phyloP scores from a whole-genome alignment of 331 rosid genomes.

The Quercus phellos region DNA sequence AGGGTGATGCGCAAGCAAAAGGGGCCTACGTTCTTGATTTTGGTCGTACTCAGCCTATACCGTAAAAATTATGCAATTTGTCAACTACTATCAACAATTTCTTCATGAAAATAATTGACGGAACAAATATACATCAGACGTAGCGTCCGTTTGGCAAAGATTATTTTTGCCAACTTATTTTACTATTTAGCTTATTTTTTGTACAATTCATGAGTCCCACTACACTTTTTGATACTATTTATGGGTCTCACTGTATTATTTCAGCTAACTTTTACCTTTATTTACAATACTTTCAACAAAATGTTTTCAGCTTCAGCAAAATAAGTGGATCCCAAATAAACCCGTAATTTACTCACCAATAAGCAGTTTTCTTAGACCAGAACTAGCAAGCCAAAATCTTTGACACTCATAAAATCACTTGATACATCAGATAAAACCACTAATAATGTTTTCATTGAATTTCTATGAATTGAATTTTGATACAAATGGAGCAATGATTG shows the following conservation, averaged over 20 bases:
- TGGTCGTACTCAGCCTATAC: neutral
- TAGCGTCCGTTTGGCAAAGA: too few relatives aligned
- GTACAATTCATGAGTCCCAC: too few relatives aligned
- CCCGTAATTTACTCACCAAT: neutral
- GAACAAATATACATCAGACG: neutral
- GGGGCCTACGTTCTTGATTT: neutral
- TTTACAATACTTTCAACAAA: too few relatives aligned
- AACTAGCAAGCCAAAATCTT: neutral
- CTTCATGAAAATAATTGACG: neutral
- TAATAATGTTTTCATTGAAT: neutral
- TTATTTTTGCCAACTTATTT: too few relatives aligned
- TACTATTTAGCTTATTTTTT: too few relatives aligned
- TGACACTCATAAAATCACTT: neutral
- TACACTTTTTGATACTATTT: too few relatives aligned
- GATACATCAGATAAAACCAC: too few relatives aligned
- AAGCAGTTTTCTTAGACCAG: neutral
- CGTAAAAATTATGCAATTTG: neutral
- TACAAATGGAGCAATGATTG: too few relatives aligned
- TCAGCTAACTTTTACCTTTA: too few relatives aligned
- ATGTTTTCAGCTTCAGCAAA: too few relatives aligned
- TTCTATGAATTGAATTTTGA: neutral
- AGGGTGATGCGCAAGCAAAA: neutral
- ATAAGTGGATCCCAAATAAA: too few relatives aligned
- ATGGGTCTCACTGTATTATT: rapidly evolving
- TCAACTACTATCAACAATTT: neutral